These are phyloP conservation scores for Wallacemonas rigidus DNA, from an alignment of 208 protist genomes.

Conservation along the genomic window DNA sequence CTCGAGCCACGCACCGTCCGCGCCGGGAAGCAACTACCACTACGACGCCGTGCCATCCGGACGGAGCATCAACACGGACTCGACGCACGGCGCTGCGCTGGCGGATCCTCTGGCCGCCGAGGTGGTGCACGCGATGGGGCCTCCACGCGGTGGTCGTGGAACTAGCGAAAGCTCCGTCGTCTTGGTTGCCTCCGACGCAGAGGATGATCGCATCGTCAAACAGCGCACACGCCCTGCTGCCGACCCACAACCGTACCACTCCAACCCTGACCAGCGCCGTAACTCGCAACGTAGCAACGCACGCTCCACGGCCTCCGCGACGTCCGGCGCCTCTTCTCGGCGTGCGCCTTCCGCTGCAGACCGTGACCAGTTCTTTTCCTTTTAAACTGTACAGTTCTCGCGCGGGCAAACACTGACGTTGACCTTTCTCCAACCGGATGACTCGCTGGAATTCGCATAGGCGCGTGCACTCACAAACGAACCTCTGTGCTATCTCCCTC, in stretches of 20 bases:
- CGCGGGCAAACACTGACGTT: not conserved
- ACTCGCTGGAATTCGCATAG: not conserved
- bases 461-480: no score
- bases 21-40: conserved; percentile 11
- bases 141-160: not conserved
- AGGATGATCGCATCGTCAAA: conserved; percentile 20
- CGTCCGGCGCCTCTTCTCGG: not conserved
- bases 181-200: conserved; percentile 35
- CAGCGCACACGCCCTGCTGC: not conserved
- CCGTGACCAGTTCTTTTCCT: conserved; percentile 21
- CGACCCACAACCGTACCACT: conserved; percentile 20
- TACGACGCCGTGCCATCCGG: conserved; percentile 10
- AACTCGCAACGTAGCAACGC: conserved; percentile 12
- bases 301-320: conserved; percentile 9
- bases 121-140: conserved; percentile 1
- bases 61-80: conserved; percentile 22
- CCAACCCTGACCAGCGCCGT: conserved; percentile 16
- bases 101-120: conserved; percentile 11
- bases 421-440: not conserved
- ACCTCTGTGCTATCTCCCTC: not conserved
- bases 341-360: conserved; percentile 1
- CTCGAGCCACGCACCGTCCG: conserved; percentile 3
- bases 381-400: not conserved
- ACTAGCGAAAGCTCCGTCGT: conserved; percentile 19
- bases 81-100: conserved; percentile 7